Base-by-base conservation (phyloP, 2,329 filamentous ascomycete genomes). In the Fusarium piperis region DNA sequence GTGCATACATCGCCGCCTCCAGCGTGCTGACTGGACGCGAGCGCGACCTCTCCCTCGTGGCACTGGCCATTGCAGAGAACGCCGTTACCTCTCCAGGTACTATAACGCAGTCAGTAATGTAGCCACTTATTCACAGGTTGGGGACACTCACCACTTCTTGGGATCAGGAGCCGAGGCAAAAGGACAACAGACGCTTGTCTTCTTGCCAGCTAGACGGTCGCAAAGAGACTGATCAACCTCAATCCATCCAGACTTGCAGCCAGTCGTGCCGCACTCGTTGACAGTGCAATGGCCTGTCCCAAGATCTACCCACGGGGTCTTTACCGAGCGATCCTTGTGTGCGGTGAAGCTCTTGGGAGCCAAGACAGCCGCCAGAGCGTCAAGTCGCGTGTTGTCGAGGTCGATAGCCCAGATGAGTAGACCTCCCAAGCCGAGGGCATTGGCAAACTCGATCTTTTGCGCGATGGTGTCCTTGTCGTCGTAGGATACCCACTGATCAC, bases 401-500 rank as follows among this genome's bases (percentile, higher is more conserved):
- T 80, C 78, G 28, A 79, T 67, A 7, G 79, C 75, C 80, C 79
- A 83, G 23, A 82, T 79, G 48, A 82, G 61, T 4, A 74, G 62
- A 28, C 79, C 79, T 10, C 74, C 71, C 0, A 84, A 67, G 10
- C 83, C 79, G 0, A 70, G 57, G 0, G 71, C 33, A 46, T 80
- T 80, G 1, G 81, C 81, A 33, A 68, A 79, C 6, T 69, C 60
- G 7, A 71, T 58, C 62, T 75, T 74, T 30, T 58, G 30, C 48
- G 59, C 3, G 51, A 72, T 57, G 0, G 66, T 75, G 12, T 73
- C 46, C 11, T 57, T 20, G 23, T 68, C 53, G 6, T 68, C 64
- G 26, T 60, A 85, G 3, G 76, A 78, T 2, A 85, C 79, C 83
- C 82, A 86, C 66, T 85, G 80, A 62, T 83, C 71, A 2, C 64